phyloP scores from a whole-genome alignment of 2,329 filamentous ascomycete genomes.

The Fusarium burgessii region DNA sequence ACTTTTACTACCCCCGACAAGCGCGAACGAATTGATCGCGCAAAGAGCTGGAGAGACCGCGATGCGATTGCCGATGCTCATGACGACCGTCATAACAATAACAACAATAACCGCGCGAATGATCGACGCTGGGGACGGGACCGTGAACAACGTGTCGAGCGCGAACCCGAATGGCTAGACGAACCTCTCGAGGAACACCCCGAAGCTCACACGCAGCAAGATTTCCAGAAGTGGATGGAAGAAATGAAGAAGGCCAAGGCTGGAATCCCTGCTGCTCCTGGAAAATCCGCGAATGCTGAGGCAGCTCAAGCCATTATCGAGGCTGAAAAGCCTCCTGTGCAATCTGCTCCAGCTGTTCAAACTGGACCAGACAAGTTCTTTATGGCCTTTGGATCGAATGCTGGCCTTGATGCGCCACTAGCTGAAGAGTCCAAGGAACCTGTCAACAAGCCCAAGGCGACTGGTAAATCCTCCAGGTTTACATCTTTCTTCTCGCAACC shows the following conservation, averaged over 20 bases:
- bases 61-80: constrained; percentile 55
- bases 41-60: constrained; percentile 72
- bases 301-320: constrained; percentile 56
- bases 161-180: constrained; percentile 93
- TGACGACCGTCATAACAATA: constrained; percentile 67
- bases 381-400: constrained; percentile 61
- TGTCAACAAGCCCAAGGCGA: constrained; percentile 65
- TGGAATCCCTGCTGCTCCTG: constrained; percentile 51
- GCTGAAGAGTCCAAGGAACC: constrained; percentile 61
- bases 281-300: constrained; percentile 51
- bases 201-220: constrained; percentile 83
- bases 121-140: constrained; percentile 69
- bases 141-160: constrained; percentile 72
- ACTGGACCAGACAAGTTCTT: constrained; percentile 83
- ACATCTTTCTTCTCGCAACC: constrained; percentile 77
- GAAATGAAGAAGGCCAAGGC: constrained; percentile 79
- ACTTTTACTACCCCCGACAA: constrained; percentile 51
- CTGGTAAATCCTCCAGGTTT: constrained; percentile 82
- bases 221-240: constrained; percentile 96
- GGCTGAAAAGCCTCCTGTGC: constrained; percentile 65
- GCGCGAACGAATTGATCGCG: constrained; percentile 68
- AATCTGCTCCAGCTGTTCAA: constrained; percentile 73
- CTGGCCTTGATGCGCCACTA: constrained; percentile 62
- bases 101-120: constrained; percentile 55
- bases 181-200: constrained; percentile 75